Conservation (phyloP, 2,329 filamentous ascomycete species). For the Nemania sp. region DNA sequence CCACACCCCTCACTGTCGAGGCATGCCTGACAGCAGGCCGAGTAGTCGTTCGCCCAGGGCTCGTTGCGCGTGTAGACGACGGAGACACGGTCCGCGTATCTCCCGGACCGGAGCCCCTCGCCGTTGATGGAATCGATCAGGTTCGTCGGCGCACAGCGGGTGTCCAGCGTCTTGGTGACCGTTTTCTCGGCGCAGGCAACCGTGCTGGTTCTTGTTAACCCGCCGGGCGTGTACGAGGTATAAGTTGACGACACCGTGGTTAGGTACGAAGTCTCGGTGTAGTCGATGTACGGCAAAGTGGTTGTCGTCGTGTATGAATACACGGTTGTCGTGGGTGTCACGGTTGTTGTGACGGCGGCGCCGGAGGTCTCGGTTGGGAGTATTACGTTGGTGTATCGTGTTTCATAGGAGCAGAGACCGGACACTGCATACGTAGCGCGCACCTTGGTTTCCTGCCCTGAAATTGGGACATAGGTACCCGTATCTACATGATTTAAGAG, state of each 20-base stretch:
- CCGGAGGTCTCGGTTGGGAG: constrained; percentile 16
- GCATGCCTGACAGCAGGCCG: constrained; percentile 37
- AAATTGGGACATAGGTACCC: constrained; percentile 19
- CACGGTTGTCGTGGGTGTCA: constrained; percentile 19
- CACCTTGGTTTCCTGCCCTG: constrained; percentile 13
- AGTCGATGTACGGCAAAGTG: constrained; percentile 6
- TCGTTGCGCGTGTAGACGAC: constrained; percentile 26
- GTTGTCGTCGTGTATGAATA: constrained; percentile 4
- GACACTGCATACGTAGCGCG: constrained; percentile 6
- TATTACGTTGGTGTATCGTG: neutral
- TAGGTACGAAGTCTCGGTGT: constrained; percentile 5
- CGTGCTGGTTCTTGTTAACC: constrained; percentile 6
- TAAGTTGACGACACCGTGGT: constrained; percentile 5
- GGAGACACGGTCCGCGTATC: constrained; percentile 25
- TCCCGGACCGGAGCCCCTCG: constrained; percentile 27
- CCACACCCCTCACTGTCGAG: constrained; percentile 34
- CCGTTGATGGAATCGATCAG: constrained; percentile 30
- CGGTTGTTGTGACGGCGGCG: constrained; percentile 1
- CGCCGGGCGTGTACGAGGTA: constrained; percentile 12
- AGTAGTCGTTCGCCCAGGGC: constrained; percentile 26
- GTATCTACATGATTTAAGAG: constrained; percentile 2
- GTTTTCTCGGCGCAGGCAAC: constrained; percentile 6
- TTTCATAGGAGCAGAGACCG: constrained; percentile 7
- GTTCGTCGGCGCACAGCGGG: constrained; percentile 26
- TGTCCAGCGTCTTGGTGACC: constrained; percentile 16